phyloP scores from a whole-genome alignment of 1,284 basidiomycete genomes.

The Hemileia vastatrix region DNA sequence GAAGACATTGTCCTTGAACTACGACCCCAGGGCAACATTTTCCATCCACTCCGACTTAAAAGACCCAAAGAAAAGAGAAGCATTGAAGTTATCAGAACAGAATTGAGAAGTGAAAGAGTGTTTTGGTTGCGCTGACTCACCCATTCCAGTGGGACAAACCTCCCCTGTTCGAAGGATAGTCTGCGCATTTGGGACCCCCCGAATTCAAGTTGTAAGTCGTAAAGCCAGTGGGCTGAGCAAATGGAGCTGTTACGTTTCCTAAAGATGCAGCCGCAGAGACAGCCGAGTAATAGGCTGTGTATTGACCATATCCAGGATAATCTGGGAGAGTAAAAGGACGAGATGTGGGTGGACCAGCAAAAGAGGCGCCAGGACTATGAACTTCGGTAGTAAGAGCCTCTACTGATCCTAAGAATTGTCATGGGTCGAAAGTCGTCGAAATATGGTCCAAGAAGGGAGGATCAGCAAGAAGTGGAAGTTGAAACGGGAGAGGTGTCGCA shows the following conservation, averaged over 20 bases:
- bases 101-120: not conserved
- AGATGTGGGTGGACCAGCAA: not conserved
- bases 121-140: not conserved
- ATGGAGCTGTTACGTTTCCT: not conserved
- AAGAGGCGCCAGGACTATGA: no score
- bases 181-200: no score
- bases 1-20: not conserved
- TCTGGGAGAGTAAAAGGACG: no score
- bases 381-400: not conserved
- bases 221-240: not conserved
- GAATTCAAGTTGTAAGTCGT: not conserved
- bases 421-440: no score
- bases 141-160: no score
- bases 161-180: no score
- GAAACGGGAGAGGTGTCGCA: no score
- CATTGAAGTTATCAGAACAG: not conserved
- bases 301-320: not conserved
- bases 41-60: not conserved
- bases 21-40: not conserved
- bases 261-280: not conserved
- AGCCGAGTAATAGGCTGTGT: not conserved
- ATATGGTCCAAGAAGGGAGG: no score
- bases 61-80: not conserved
- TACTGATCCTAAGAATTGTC: not conserved
- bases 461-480: no score